Evolutionary conservation across 2,329 filamentous ascomycete genomes (phyloP), one percentile per base, ranked within the genome.

Genomic region (Endoconidiophora polonica): DNA sequence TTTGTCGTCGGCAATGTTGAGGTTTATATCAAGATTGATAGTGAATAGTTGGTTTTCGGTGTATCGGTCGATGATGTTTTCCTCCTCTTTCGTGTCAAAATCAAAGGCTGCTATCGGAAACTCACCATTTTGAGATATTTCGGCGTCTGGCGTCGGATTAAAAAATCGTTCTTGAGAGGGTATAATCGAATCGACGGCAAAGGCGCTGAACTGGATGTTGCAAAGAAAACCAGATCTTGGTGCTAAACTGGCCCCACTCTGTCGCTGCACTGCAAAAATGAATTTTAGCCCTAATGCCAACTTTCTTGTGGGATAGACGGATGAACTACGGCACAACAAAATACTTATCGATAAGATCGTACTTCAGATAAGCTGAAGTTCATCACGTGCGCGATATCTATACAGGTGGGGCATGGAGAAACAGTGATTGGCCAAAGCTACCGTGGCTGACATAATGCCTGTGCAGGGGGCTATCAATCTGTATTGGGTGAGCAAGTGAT

Each of bases 331-430:
- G 44, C 37, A 46, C 47, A 42, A 46, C 29, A n/a, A 37, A 42
- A 38, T 16, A 12, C 4, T 14, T 53, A 50, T 53, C 44, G 51
- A 53, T 53, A 50, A 59, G 55, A 57, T 6, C 23, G 57, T 18
- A 24, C 48, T 4, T 49, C 59, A 23, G 58, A 58, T 10, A 67
- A 67, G 54, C 9, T 55, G 46, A 52, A 37, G 6, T 6, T 16
- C 23, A n/a, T 44, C 47, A 33, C 46, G 22, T 42, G 22, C 23
- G n/a, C 37, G 39, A 39, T 24, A 50, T 22, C 2, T 24, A 22
- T 40, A n/a, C 20, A 38, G n/a, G 38, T 48, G 46, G 39, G 39
- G 26, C 38, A 24, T 33, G 18, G 37, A 38, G 44, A 14, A n/a
- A 20, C 33, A 18, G 12, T 6, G 22, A 51, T 51, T 46, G 44